Evolutionary conservation across 169 alveolate species (phyloP).

Genomic region (Plasmodium gaboni): DNA sequence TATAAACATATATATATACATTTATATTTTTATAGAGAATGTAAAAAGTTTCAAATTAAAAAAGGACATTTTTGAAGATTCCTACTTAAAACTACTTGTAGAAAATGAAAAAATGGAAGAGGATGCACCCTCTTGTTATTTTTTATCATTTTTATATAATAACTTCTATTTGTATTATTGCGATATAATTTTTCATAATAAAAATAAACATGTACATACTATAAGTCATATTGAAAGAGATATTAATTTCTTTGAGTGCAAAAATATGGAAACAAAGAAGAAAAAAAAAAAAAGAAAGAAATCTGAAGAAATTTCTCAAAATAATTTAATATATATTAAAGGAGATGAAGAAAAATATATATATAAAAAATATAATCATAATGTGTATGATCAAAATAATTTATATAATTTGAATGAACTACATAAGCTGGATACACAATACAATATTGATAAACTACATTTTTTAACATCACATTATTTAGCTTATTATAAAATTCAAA

Average conservation of each 20-base stretch:
- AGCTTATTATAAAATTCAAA: conserved; percentile 5
- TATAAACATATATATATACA: no score
- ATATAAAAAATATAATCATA: background rate
- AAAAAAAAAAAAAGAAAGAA: background rate
- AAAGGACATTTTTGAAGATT: background rate
- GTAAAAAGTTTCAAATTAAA: background rate
- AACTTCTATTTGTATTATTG: conserved; percentile 14
- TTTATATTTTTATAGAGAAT: background rate
- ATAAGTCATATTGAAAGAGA: conserved; percentile 25
- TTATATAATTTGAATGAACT: no score
- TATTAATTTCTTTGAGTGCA: conserved; percentile 3
- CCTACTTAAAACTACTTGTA: conserved; percentile 13
- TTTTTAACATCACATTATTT: conserved; percentile 12
- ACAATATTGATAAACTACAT: background rate
- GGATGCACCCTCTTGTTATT: conserved; percentile 20
- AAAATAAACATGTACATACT: background rate
- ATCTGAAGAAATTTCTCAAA: background rate
- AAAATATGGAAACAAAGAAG: background rate
- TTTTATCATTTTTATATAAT: conserved; percentile 7
- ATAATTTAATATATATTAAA: background rate
- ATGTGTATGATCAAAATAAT: no score
- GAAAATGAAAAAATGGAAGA: conserved; percentile 21
- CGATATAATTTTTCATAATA: background rate
- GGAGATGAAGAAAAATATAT: background rate
- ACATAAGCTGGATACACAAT: background rate